Evolutionary conservation across 2,329 filamentous ascomycete genomes (phyloP), one percentile per base, ranked within the genome.

Genomic region (Colletotrichum caudatum): DNA sequence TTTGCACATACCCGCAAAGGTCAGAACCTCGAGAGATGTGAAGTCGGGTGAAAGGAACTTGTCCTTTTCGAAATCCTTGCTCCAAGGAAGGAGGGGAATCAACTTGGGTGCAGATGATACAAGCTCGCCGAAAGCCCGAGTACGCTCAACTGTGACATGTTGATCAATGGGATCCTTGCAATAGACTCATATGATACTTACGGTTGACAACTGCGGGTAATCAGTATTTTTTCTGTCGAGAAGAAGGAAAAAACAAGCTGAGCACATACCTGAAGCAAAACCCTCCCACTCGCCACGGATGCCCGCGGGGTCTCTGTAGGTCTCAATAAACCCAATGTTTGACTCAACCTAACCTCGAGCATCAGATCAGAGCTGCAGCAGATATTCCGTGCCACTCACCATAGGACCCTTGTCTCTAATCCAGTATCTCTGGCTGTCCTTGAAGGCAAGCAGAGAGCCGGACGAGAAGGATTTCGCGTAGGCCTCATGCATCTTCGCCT

Each of bases 21-120:
- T 94, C 72, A 98, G 82, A 3, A 98, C 94, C 80, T 99, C 96
- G 1, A 98, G 87, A 12, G 93, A 96, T 0, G 96, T 98, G 79
- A 99, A 99, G 80, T 99, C 96, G 0, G 96, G 96, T 64, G 94
- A 95, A 46, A 97, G 83, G 82, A 99, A 99, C 78, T 93, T 94
- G 84, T 98, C 95, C 82, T 98, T 98, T 80, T 99, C 96, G 75
- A 98, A 99, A 0, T 94, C 93, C 58, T 89, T 88, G 46, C 86
- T 85, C 96, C 96, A 99, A 0, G 96, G 96, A 18, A 99, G 85
- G 73, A 97, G 90, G 8, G 94, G 94, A 63, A 99, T 98, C 79
- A 97, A 91, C 57, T 86, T 85, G 14, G 94, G 92, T 0, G 96
- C 95, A 35, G 91, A 91, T 26, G 91, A 87, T 5, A 98, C 96